These are phyloP conservation scores for Trichosanthes truncata DNA, from an alignment of 306 rosid genomes.

Conservation along the genomic window DNA sequence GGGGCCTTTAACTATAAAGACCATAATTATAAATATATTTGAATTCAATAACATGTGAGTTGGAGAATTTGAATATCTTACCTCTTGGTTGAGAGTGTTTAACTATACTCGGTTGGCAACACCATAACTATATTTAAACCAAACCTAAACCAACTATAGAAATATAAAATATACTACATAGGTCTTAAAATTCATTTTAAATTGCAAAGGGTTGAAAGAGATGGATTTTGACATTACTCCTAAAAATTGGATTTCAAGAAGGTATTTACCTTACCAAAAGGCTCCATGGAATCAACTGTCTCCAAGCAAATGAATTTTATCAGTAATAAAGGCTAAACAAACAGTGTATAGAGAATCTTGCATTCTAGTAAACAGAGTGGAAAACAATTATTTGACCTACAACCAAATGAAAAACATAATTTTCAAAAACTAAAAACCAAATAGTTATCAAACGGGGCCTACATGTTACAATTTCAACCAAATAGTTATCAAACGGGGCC, in stretches of 20 bases:
- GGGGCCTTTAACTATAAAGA: too few species aligned
- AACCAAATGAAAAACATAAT: too few species aligned
- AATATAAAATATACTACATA: not conserved
- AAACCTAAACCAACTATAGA: not conserved
- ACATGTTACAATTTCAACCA: too few species aligned
- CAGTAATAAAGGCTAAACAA: not conserved
- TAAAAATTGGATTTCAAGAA: not conserved
- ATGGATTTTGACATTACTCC: not conserved
- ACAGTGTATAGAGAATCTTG: not conserved
- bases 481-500: too few species aligned
- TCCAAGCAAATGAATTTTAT: not conserved
- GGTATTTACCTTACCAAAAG: not conserved
- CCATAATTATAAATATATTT: too few species aligned
- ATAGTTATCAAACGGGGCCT: too few species aligned
- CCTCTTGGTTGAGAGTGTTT: too few species aligned
- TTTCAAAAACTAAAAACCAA: too few species aligned
- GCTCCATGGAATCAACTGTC: not conserved
- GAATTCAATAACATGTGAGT: too few species aligned
- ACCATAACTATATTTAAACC: not conserved
- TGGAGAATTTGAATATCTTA: too few species aligned
- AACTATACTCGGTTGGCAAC: not conserved
- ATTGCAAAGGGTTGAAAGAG: not conserved
- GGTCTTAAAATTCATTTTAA: not conserved
- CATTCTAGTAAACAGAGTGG: not conserved
- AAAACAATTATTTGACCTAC: too few species aligned